phyloP scores from a whole-genome alignment of 306 rosid species.

The Cyclanthera cordifolia region DNA sequence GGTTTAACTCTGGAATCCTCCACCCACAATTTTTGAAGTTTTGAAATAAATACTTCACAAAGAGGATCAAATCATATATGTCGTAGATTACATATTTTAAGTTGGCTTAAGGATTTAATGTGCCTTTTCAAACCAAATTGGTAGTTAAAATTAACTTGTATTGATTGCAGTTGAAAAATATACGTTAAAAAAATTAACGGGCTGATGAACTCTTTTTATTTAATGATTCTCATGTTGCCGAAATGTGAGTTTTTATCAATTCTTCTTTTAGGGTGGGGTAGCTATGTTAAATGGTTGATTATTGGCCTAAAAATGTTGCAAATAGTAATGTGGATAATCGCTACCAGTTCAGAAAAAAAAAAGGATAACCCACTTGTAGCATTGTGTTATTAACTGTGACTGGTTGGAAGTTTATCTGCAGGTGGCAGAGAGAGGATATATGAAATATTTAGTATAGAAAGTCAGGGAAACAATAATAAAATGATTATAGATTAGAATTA shows the following conservation, averaged over 20 bases:
- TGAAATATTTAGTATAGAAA: background rate
- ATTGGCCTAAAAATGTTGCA: background rate
- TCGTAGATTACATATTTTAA: no score
- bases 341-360: no score
- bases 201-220: background rate
- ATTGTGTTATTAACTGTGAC: background rate
- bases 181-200: background rate
- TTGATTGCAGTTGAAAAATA: background rate
- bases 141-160: background rate
- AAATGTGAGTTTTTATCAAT: background rate
- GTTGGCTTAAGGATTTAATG: background rate
- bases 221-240: background rate
- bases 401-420: background rate
- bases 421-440: background rate
- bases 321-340: background rate
- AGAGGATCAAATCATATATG: no score
- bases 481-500: background rate
- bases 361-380: no score
- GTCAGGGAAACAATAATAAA: background rate
- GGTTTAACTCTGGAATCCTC: no score
- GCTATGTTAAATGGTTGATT: conserved; percentile 1
- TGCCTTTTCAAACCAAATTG: background rate
- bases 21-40: no score
- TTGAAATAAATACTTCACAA: no score
- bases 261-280: background rate